These are phyloP conservation scores for Volvox africanus DNA, from an alignment of 139 green algal genomes.

Conservation along the genomic window DNA sequence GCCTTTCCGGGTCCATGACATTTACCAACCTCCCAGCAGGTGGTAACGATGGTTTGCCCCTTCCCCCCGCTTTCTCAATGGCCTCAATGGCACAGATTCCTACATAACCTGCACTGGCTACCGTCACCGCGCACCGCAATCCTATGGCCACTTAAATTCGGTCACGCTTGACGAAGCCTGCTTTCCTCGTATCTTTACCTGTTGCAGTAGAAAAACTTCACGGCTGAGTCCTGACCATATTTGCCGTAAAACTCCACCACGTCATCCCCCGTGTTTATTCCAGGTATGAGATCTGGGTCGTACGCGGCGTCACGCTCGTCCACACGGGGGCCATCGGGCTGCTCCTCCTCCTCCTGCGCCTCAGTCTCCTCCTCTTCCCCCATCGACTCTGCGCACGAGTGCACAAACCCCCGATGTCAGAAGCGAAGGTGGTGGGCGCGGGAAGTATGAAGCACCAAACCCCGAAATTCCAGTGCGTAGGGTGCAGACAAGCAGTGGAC, in stretches of 20 bases:
- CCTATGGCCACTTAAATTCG: no score
- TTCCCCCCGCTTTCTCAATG: no score
- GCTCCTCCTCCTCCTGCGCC: conserved; percentile 33
- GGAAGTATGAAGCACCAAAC: background rate
- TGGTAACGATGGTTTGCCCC: no score
- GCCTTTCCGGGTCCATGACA: no score
- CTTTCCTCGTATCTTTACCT: conserved; percentile 49
- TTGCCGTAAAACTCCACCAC: conserved; percentile 84
- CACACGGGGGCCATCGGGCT: conserved; percentile 23
- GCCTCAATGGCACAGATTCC: no score
- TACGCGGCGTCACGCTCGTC: conserved; percentile 41
- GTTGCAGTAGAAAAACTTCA: conserved; percentile 92
- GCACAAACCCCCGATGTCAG: background rate
- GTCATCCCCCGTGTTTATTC: conserved; percentile 79
- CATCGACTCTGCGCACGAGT: conserved; percentile 14
- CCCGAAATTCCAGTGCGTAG: no score
- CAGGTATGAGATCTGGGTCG: conserved; percentile 63
- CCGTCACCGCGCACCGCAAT: no score
- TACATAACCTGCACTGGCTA: no score
- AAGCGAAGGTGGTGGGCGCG: background rate
- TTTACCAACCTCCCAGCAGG: no score
- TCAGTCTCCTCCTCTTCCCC: conserved; percentile 17
- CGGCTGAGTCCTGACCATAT: conserved; percentile 77
- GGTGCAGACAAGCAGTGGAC: no score
- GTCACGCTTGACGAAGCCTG: no score